These are phyloP conservation scores for Fraxinus paxiana DNA, from an alignment of 305 asterid species.

Conservation along the genomic window DNA sequence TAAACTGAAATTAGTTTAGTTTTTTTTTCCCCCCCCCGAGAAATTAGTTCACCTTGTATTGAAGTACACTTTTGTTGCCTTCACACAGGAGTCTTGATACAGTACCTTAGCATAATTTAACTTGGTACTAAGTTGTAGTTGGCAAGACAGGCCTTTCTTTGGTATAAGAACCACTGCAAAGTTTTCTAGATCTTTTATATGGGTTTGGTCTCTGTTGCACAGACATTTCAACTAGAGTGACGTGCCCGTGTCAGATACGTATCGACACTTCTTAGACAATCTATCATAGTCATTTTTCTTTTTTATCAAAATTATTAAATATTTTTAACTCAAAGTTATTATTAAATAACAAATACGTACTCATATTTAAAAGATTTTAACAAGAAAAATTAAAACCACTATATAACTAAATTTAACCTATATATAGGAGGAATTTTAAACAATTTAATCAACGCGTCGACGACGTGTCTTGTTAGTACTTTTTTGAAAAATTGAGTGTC, in stretches of 20 bases:
- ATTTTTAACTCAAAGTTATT: not conserved
- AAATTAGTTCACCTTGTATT: not conserved
- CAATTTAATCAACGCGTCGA: not conserved
- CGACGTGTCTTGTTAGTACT: not conserved
- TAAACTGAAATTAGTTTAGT: not conserved
- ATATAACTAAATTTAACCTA: not conserved
- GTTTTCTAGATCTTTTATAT: not conserved
- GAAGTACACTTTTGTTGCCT: not conserved
- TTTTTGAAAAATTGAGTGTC: not conserved
- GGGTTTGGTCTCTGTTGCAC: not conserved
- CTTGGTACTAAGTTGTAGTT: not conserved
- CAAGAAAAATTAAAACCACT: not conserved
- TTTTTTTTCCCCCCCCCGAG: not conserved
- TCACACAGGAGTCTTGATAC: slow-evolving; percentile 18
- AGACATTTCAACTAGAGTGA: not conserved
- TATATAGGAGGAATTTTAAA: not conserved
- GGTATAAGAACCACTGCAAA: not conserved
- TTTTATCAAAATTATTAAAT: not conserved
- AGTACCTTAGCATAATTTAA: not conserved
- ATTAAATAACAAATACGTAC: not conserved
- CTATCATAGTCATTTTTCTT: not conserved
- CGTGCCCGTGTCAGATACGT: not conserved
- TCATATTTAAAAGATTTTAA: not conserved
- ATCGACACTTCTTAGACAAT: not conserved
- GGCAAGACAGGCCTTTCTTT: not conserved